Evolutionary conservation across 129 eudicot species (phyloP).

Genomic region (Dittrichia graveolens): DNA sequence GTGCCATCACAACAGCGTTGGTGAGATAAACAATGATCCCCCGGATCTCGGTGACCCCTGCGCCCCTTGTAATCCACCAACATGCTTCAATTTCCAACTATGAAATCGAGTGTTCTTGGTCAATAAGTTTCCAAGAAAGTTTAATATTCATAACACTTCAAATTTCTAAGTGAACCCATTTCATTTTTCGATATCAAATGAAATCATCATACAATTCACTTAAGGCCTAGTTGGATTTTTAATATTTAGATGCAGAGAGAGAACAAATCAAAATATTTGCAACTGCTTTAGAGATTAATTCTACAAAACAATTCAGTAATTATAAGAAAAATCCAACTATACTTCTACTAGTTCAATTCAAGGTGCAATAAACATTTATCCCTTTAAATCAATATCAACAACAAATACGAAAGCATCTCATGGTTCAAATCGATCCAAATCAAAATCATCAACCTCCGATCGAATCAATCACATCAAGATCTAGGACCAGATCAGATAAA

Average conservation of each 20-base stretch:
- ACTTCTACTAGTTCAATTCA: not conserved
- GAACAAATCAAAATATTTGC: too few relatives aligned
- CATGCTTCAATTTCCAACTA: not conserved
- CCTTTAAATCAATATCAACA: not conserved
- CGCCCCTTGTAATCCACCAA: not conserved
- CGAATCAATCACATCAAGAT: not conserved
- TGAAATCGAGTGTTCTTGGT: not conserved
- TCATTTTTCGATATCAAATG: not conserved
- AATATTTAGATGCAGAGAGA: too few relatives aligned
- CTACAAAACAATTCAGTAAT: too few relatives aligned
- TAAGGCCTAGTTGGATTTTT: too few relatives aligned
- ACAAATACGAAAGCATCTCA: not conserved
- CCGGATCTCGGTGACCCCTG: too few relatives aligned
- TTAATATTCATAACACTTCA: not conserved
- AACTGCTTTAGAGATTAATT: too few relatives aligned
- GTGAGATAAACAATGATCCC: too few relatives aligned
- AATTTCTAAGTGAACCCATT: not conserved
- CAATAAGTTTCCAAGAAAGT: not conserved
- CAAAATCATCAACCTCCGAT: not conserved
- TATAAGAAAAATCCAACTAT: too few relatives aligned
- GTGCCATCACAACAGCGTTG: too few relatives aligned
- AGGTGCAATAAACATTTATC: not conserved
- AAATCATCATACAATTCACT: too few relatives aligned
- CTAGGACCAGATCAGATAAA: not conserved
- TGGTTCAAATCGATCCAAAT: not conserved